Conservation (phyloP, 768 basidiomycete species). For the Lactarius deliciosus region DNA sequence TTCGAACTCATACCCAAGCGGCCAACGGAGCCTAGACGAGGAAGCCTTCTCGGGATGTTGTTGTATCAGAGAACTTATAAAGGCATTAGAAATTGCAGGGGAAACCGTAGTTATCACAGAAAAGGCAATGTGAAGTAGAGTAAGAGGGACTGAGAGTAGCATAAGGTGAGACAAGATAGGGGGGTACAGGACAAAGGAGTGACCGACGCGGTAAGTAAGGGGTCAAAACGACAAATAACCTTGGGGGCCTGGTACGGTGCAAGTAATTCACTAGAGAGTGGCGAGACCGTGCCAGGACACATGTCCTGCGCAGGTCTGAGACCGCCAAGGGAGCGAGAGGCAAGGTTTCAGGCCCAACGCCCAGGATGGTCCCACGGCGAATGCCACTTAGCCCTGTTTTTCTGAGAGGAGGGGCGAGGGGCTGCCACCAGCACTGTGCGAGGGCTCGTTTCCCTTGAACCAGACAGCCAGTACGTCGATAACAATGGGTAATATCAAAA, state of each 20-base stretch:
- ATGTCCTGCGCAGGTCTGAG: not conserved
- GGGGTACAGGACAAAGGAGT: not conserved
- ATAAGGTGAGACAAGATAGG: too few species aligned
- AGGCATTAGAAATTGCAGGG: too few species aligned
- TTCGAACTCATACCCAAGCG: slow-evolving; percentile 70
- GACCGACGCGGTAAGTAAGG: not conserved
- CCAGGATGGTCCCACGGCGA: not conserved
- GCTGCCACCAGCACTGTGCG: too few species aligned
- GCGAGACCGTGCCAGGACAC: not conserved
- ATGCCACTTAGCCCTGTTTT: not conserved
- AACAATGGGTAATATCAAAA: not conserved
- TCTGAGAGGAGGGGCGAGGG: too few species aligned
- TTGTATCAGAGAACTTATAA: too few species aligned
- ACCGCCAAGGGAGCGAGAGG: not conserved
- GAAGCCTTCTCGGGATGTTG: too few species aligned
- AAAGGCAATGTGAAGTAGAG: too few species aligned
- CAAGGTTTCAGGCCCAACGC: not conserved
- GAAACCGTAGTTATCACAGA: too few species aligned
- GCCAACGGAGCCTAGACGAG: too few species aligned
- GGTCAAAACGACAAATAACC: not conserved
- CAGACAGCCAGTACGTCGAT: not conserved
- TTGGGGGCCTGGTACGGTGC: not conserved
- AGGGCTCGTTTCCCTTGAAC: not conserved
- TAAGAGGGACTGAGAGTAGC: too few species aligned
- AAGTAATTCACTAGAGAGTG: not conserved